Percentiles rank a stretch among this genome's conserved stretches.
Conservation (phyloP, 1,139 yeast species). For the Candida sanyaensis region DNA sequence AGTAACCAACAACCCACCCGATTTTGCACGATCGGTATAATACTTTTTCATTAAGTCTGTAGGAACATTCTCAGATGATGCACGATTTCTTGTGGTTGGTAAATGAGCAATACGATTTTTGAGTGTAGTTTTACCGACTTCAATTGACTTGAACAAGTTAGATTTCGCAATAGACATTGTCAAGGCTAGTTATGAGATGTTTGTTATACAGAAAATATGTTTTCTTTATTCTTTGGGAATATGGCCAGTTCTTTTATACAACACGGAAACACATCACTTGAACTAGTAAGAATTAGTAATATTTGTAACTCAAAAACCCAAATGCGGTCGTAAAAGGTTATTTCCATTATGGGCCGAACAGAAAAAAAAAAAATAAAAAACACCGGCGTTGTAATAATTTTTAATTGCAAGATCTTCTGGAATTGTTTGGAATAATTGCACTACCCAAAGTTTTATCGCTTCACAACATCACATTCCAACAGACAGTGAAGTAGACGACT, state of each 20-base stretch:
- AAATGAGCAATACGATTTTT: slow-evolving; percentile 49
- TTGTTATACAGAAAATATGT: neutral
- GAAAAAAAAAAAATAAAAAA: too few relatives aligned
- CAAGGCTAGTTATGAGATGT: neutral
- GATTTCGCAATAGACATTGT: slow-evolving; percentile 13
- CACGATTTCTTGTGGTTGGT: slow-evolving; percentile 56
- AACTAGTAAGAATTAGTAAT: too few relatives aligned
- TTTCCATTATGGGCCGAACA: too few relatives aligned
- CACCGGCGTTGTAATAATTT: too few relatives aligned
- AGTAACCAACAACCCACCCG: slow-evolving; percentile 47
- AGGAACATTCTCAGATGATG: slow-evolving; percentile 40
- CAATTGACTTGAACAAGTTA: slow-evolving; percentile 50
- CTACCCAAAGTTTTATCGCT: neutral
- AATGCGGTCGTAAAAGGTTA: too few relatives aligned
- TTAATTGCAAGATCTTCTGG: neutral
- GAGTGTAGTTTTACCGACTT: slow-evolving; percentile 38
- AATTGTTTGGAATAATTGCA: neutral
- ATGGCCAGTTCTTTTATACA: too few relatives aligned
- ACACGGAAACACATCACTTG: too few relatives aligned
- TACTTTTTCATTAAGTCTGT: slow-evolving; percentile 47
- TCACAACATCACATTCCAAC: slow-evolving; percentile 1
- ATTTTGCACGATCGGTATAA: slow-evolving; percentile 51
- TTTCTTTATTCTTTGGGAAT: too few relatives aligned
- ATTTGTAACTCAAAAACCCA: too few relatives aligned
- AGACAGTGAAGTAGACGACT: neutral